Base-by-base conservation (phyloP, 140 eudicot genomes). In the Anethum foeniculum region DNA sequence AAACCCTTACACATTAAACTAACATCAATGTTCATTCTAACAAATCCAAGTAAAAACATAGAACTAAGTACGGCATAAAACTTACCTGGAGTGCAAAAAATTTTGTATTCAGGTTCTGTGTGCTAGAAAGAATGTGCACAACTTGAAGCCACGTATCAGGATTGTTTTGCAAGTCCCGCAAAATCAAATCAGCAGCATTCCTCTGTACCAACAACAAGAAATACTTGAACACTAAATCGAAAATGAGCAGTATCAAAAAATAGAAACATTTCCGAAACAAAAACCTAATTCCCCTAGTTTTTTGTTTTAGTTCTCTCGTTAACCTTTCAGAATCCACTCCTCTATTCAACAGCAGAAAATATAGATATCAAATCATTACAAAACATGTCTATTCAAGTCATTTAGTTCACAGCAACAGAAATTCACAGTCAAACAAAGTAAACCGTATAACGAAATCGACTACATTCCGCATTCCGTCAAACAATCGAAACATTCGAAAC, bases 61-160 rank as follows among this genome's bases (percentile, higher is more conserved):
- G 34, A 21, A 27, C 71, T 30, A 36, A 75, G 44, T 44, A 82
- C 49, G 27, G 34, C 75, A 16, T 68, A 74, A 1, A 65, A 81
- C 88, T 85, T 71, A 95, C 99, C 97, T 95, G 99, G 85, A 95
- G 81, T 62, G 99, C 92, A 79, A 95, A 95, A 81, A 92, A 95
- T 75, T 95, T 95, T 75, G 99, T 95, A 81, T 95, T 88, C 85
- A 95, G 77, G 88, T 85, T 90, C 71, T 92, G 96, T 30, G 97
- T 88, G 65, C 72, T 90, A 54, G 97, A 93, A 81, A 95, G 85
- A 79, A 95, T 89, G 91, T 92, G 97, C 84, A 95, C 97, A 82
- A 95, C 99, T 87, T 95, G 99, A 79, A 95, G 97, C 99, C 99
- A 95, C 89, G 90, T 95, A 67, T 95, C 97, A 23, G 97, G 96